phyloP scores from a whole-genome alignment of 208 protist genomes.

The Porcisia deanei region DNA sequence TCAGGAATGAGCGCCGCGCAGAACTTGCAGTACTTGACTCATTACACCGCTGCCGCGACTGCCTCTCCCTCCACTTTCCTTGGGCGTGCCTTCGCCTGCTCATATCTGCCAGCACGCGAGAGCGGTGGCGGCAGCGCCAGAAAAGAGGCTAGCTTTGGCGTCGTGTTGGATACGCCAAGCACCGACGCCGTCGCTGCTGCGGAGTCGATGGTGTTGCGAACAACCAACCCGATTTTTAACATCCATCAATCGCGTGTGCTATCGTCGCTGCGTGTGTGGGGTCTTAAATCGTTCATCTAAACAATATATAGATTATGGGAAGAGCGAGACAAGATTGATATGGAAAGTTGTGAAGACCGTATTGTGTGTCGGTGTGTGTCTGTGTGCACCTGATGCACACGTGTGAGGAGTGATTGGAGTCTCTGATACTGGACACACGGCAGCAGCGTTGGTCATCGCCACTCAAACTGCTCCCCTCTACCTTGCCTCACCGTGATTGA shows the following conservation, averaged over 20 bases:
- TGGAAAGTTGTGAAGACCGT: no score
- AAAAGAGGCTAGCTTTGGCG: slow-evolving; percentile 31
- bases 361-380: background rate
- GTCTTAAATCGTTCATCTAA: slow-evolving; percentile 49
- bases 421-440: background rate
- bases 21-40: slow-evolving; percentile 64
- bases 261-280: slow-evolving; percentile 43
- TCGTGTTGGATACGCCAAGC: slow-evolving; percentile 41
- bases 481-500: no score
- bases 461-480: no score
- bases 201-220: slow-evolving; percentile 38
- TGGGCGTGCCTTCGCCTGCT: slow-evolving; percentile 33
- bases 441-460: background rate
- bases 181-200: slow-evolving; percentile 15
- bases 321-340: no score
- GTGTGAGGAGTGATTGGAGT: background rate
- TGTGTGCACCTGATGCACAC: background rate
- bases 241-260: slow-evolving; percentile 54
- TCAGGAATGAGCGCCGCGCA: slow-evolving; percentile 80
- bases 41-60: slow-evolving; percentile 17
- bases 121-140: background rate
- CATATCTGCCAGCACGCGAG: slow-evolving; percentile 44
- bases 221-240: slow-evolving; percentile 81
- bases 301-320: background rate
- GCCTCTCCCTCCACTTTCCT: slow-evolving; percentile 31